Base-by-base conservation (phyloP, 2,329 filamentous ascomycete genomes). In the Stachybotrys chlorohalonatus region DNA sequence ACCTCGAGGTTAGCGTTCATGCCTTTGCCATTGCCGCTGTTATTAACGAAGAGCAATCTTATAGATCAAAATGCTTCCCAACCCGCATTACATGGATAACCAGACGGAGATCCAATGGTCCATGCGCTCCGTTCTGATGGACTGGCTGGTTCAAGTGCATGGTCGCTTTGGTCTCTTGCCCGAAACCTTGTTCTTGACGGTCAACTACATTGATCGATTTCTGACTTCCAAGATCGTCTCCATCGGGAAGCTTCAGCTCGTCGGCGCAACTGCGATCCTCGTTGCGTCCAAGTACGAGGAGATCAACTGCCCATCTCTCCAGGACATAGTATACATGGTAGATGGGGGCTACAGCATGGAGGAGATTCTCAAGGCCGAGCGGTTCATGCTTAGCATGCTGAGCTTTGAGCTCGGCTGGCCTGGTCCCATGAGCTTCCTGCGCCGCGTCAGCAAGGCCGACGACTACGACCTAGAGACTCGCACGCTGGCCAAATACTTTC, bases 21-120 rank as follows among this genome's bases (percentile, higher is more conserved):
- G 13, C 36, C 36, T 42, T 24, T 42, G 36, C 13, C 13, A 9
- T 42, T 42, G 13, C 36, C 2, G 13, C 9, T 13, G 3, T 42
- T 42, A 13, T 5, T 42, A 42, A 42, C 36, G 13, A 42, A 42
- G 13, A 13, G 36, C 36, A 42, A 24, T 5, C 53, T 54, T 52
- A 39, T 55, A 90, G 89, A 82, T 79, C 68, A 85, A 79, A 62
- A 88, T 96, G 83, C 78, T 92, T 47, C 94, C 94, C 1, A 92
- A 94, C 65, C 80, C 90, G 4, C 84, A 94, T 68, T 99, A 99
- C 77, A 99, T 99, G 93, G 90, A 96, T 58, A 85, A 88, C 61
- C 94, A 99, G 70, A 86, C 87, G n/a, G 93, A 97, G 71, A 95
- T 99, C 55, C 90, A 96, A 68, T 99, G 94, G 94, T 96, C 92